Evolutionary conservation across 1,284 basidiomycete species (phyloP).

Genomic region (Melampsora americana): DNA sequence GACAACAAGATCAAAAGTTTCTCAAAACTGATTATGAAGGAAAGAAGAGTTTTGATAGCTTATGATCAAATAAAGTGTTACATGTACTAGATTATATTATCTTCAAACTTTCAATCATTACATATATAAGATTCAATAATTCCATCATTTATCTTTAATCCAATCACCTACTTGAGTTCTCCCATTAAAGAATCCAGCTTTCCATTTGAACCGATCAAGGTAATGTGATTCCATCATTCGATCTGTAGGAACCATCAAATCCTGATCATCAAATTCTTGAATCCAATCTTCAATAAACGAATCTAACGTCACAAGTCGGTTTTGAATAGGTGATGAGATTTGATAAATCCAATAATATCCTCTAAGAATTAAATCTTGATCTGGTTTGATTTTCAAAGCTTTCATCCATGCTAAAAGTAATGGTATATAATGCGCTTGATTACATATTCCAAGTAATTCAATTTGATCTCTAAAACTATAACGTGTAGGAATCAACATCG

Average conservation of each 20-base stretch:
- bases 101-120: too few relatives aligned
- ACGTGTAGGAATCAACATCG: constrained; percentile 20
- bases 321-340: not conserved
- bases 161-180: not conserved
- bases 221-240: constrained; percentile 32
- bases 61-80: too few relatives aligned
- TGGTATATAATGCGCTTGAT: constrained; percentile 25
- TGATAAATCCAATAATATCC: constrained; percentile 36
- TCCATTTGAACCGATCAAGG: constrained; percentile 27
- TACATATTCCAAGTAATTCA: constrained; percentile 23
- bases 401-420: constrained; percentile 37
- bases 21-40: too few relatives aligned
- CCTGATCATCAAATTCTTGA: constrained; percentile 1
- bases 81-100: too few relatives aligned
- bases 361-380: constrained; percentile 37
- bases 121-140: not conserved
- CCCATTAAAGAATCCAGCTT: constrained; percentile 4
- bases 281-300: constrained; percentile 32
- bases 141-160: not conserved
- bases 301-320: constrained; percentile 6
- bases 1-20: too few relatives aligned
- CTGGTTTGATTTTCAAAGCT: constrained; percentile 19
- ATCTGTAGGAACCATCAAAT: constrained; percentile 17
- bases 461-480: constrained; percentile 37
- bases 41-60: too few relatives aligned